A percentile compares a stretch with the other conserved stretches of the same genome.
phyloP scores from a whole-genome alignment of 1,284 basidiomycete genomes.

The Trichosporon sp. region DNA sequence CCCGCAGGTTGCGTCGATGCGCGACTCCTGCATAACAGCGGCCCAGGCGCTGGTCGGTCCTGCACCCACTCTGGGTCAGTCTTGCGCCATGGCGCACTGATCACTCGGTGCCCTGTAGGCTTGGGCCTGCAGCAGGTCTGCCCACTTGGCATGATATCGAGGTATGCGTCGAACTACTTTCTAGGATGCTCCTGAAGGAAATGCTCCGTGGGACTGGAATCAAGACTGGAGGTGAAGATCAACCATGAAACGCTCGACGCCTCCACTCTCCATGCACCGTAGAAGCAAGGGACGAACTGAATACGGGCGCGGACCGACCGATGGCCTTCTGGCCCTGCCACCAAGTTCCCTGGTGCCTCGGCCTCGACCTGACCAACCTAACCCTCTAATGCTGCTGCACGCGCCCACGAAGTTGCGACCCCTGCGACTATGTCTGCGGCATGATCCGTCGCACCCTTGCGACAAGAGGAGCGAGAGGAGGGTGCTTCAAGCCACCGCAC shows the following conservation, averaged over 20 bases:
- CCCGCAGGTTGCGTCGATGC: conserved; percentile 4
- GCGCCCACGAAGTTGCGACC: too few relatives aligned
- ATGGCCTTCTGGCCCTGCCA: not conserved
- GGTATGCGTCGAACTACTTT: not conserved
- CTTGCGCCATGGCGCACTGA: conserved; percentile 17
- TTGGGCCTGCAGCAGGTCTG: not conserved
- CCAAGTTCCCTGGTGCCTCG: not conserved
- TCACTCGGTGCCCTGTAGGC: not conserved
- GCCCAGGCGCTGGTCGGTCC: not conserved
- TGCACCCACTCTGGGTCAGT: conserved; percentile 3
- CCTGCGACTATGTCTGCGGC: too few relatives aligned
- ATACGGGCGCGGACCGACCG: not conserved
- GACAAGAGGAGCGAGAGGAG: conserved; percentile 1
- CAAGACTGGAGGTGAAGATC: not conserved
- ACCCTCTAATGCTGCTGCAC: too few relatives aligned
- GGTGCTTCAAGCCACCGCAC: not conserved
- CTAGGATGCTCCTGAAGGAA: not conserved
- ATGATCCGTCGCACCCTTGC: not conserved
- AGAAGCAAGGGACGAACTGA: not conserved
- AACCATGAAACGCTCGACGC: not conserved
- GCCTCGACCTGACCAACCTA: too few relatives aligned
- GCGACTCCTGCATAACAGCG: not conserved
- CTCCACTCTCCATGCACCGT: not conserved
- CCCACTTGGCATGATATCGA: not conserved
- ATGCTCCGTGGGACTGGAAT: not conserved